Conservation (phyloP, 73 alveolate species). For the Paramecium tetraurelia region DNA sequence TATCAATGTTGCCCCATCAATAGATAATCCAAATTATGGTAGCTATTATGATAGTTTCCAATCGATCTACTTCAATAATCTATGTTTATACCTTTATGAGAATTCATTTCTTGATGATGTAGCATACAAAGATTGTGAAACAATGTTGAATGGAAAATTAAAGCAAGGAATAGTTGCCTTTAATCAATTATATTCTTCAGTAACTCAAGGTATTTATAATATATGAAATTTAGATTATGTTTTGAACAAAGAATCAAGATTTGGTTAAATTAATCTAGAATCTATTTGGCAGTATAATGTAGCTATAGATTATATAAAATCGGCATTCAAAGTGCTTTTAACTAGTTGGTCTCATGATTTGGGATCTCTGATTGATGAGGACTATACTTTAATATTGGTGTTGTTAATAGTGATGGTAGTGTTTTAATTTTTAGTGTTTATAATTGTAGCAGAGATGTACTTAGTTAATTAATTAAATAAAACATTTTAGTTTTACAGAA, state of each 20-base stretch:
- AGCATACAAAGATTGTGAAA: not conserved
- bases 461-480: not conserved
- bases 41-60: not conserved
- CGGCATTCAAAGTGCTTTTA: not conserved
- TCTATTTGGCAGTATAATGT: not conserved
- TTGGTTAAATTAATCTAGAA: not conserved
- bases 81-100: not conserved
- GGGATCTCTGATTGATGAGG: not conserved
- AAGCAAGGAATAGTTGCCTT: not conserved
- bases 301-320: constrained; percentile 6
- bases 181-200: not conserved
- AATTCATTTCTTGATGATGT: not conserved
- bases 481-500: not conserved
- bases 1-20: not conserved
- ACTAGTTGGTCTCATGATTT: constrained; percentile 7
- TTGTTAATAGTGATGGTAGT: not conserved
- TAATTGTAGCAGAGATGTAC: not conserved
- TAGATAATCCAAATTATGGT: not conserved
- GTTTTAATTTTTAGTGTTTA: not conserved
- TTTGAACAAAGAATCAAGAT: not conserved
- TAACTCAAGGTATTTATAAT: not conserved
- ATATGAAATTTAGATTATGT: not conserved
- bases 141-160: not conserved
- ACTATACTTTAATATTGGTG: not conserved
- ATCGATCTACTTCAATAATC: not conserved